phyloP scores from a whole-genome alignment of 2,329 filamentous ascomycete species.

The Calonectria leucothoes region DNA sequence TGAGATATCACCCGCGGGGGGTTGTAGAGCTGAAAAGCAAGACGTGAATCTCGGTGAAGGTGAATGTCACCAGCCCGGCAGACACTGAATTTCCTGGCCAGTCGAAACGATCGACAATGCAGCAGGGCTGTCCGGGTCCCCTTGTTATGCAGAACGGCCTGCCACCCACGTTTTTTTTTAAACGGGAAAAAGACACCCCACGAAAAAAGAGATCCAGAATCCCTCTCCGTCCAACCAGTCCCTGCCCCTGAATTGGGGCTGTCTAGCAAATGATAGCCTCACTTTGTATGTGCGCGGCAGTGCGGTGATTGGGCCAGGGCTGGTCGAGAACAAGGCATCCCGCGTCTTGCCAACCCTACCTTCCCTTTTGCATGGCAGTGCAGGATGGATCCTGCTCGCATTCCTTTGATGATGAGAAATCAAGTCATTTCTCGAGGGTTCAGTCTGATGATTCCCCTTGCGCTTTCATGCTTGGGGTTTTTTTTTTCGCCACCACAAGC shows the following conservation, averaged over 20 bases:
- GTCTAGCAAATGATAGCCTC: background rate
- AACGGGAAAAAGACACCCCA: background rate
- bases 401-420: background rate
- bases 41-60: constrained; percentile 1
- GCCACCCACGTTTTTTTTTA: background rate
- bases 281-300: background rate
- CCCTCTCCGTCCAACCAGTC: constrained; percentile 6
- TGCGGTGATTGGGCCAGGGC: constrained; percentile 3
- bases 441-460: too few relatives aligned
- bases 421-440: background rate
- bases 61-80: background rate
- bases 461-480: background rate
- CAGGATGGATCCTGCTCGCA: background rate
- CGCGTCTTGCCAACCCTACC: background rate
- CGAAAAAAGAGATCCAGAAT: constrained; percentile 1
- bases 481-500: background rate
- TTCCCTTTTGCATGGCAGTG: background rate
- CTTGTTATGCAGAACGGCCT: constrained; percentile 1
- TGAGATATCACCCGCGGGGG: background rate
- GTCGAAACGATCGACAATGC: constrained; percentile 12
- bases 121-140: background rate
- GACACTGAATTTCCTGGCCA: background rate
- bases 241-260: background rate
- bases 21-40: background rate
- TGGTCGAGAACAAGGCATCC: background rate